Evolutionary conservation across 2,329 filamentous ascomycete genomes (phyloP).

Genomic region (Lecanicillium sp.): DNA sequence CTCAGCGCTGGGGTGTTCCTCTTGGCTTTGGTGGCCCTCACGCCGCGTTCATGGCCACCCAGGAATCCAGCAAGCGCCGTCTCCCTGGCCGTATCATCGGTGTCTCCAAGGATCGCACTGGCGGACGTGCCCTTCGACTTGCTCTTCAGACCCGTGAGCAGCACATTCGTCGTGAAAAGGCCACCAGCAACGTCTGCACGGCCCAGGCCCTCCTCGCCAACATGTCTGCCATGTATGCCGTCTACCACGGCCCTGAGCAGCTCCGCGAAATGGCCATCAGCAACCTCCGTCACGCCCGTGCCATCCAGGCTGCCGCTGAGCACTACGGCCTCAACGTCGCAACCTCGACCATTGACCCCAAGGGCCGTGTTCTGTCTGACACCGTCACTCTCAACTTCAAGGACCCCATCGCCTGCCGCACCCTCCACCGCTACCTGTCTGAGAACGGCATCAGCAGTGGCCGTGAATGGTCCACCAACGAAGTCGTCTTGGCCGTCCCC

Average conservation of each 20-base stretch:
- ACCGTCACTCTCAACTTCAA: slow-evolving; percentile 60
- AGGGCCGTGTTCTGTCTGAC: slow-evolving; percentile 62
- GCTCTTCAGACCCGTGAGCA: slow-evolving; percentile 84
- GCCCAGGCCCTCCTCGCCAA: slow-evolving; percentile 90
- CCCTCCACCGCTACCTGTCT: slow-evolving; percentile 31
- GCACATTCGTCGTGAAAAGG: slow-evolving; percentile 93
- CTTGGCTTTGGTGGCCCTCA: slow-evolving; percentile 93
- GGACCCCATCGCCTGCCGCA: slow-evolving; percentile 13
- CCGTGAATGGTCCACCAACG: slow-evolving; percentile 36
- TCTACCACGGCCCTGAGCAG: slow-evolving; percentile 85
- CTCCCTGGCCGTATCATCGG: slow-evolving; percentile 87
- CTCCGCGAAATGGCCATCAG: slow-evolving; percentile 76
- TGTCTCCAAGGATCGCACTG: slow-evolving; percentile 82
- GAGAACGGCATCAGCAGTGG: slow-evolving; percentile 64
- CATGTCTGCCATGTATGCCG: slow-evolving; percentile 89
- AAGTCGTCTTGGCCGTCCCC: slow-evolving; percentile 19
- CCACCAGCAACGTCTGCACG: slow-evolving; percentile 95
- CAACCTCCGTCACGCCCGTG: slow-evolving; percentile 61
- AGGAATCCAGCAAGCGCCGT: slow-evolving; percentile 87
- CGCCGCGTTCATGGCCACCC: slow-evolving; percentile 89
- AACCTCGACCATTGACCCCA: slow-evolving; percentile 44
- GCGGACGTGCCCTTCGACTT: slow-evolving; percentile 71
- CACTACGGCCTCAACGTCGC: slow-evolving; percentile 56
- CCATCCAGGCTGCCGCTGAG: slow-evolving; percentile 57
- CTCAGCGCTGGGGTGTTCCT: slow-evolving; percentile 86